Conservation (phyloP, 495 filamentous ascomycete genomes). For the Entonaema liquescens region DNA sequence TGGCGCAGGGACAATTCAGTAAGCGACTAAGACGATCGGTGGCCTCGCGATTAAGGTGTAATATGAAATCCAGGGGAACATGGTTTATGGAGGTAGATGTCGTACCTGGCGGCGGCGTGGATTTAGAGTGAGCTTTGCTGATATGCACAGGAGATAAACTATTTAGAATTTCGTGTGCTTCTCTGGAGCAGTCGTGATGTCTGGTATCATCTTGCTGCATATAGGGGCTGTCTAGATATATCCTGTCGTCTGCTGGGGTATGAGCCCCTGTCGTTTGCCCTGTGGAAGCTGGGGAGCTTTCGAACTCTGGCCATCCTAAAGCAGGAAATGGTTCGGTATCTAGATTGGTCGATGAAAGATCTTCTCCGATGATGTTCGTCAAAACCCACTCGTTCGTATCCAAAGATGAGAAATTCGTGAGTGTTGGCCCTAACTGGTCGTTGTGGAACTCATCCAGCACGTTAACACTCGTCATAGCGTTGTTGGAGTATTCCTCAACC, state of each 20-base stretch:
- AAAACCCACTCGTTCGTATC: not conserved
- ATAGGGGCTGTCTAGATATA: constrained; percentile 1
- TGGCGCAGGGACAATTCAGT: not conserved
- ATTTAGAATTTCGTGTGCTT: not conserved
- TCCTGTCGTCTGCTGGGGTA: not conserved
- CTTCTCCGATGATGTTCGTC: not conserved
- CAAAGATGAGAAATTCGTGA: not conserved
- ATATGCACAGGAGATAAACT: constrained; percentile 1
- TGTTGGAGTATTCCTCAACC: not conserved
- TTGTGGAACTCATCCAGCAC: not conserved
- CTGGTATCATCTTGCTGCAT: not conserved
- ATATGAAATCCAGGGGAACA: not conserved
- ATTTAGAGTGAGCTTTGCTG: not conserved
- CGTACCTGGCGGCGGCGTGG: not conserved
- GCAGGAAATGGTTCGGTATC: not conserved
- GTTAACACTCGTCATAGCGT: not conserved
- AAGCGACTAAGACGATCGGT: not conserved
- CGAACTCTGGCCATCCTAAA: not conserved
- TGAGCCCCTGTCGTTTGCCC: not conserved
- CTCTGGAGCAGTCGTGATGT: not conserved
- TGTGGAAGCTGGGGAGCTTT: not conserved
- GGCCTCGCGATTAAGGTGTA: constrained; percentile 1
- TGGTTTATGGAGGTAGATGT: not conserved
- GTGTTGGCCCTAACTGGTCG: not conserved
- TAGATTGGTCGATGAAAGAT: not conserved